phyloP scores from a whole-genome alignment of 108 stramenopile species.

The Chaetoceros tenuissimus region DNA sequence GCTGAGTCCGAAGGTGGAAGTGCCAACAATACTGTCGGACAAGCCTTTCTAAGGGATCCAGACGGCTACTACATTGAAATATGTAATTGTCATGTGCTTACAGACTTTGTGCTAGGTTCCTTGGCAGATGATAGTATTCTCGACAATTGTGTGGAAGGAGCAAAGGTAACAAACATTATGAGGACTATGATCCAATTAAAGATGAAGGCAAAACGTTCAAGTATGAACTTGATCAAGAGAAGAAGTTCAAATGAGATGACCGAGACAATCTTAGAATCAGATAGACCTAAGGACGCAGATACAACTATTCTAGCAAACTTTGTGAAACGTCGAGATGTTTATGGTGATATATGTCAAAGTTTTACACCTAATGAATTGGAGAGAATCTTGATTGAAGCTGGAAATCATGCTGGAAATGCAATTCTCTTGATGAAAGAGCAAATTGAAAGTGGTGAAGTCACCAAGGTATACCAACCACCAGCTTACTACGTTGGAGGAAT shows the following conservation, averaged over 20 bases:
- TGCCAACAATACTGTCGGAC: constrained; percentile 3
- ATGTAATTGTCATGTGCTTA: constrained; percentile 8
- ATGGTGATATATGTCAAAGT: constrained; percentile 11
- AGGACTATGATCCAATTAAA: neutral
- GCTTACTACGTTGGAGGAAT: too few species aligned
- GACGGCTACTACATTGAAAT: constrained; percentile 12
- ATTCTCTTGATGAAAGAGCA: too few species aligned
- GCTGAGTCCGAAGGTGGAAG: neutral
- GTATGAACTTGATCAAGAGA: too few species aligned
- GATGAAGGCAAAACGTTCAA: neutral
- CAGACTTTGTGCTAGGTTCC: too few species aligned
- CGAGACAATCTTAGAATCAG: neutral
- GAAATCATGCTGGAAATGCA: too few species aligned
- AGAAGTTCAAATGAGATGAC: neutral
- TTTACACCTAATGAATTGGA: too few species aligned
- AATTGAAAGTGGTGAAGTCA: too few species aligned
- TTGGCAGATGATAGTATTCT: too few species aligned
- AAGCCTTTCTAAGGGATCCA: constrained; percentile 7
- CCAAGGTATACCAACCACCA: too few species aligned
- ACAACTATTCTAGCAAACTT: neutral
- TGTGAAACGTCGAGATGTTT: constrained; percentile 5
- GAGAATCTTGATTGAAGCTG: too few species aligned
- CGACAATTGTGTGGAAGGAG: too few species aligned
- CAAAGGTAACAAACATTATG: too few species aligned
- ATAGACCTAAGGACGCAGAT: neutral